These are phyloP conservation scores for Phytopythium kandeliae DNA, from an alignment of 352 stramenopile genomes.

Conservation along the genomic window DNA sequence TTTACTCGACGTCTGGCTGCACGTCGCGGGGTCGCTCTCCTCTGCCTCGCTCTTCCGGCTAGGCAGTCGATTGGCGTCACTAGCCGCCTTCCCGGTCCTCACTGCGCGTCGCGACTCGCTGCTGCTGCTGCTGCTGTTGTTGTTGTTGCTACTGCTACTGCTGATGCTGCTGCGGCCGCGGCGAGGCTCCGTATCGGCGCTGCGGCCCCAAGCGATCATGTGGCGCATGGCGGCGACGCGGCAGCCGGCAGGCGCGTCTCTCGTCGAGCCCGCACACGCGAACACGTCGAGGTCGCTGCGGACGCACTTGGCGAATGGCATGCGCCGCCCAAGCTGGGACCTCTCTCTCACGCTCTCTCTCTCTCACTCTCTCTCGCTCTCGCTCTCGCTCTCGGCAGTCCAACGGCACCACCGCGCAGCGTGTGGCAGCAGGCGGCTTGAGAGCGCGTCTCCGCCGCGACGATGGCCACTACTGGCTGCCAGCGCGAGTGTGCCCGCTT, in stretches of 20 bases:
- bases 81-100: constrained; percentile 1
- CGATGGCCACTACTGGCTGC: too few species aligned
- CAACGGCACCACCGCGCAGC: too few species aligned
- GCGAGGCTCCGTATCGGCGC: background rate
- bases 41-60: constrained; percentile 16
- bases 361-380: background rate
- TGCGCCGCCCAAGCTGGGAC: constrained; percentile 5
- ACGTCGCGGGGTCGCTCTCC: constrained; percentile 2
- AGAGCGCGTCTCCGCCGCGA: too few species aligned
- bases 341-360: background rate
- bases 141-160: constrained; percentile 6
- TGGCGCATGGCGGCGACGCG: constrained; percentile 27
- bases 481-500: too few species aligned
- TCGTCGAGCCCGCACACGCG: constrained; percentile 27
- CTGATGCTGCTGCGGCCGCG: too few species aligned
- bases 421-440: too few species aligned
- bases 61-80: constrained; percentile 11
- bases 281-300: constrained; percentile 44
- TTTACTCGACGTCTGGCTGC: background rate
- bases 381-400: too few species aligned
- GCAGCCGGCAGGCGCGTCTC: constrained; percentile 18
- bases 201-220: constrained; percentile 28
- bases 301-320: constrained; percentile 51
- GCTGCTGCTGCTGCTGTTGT: constrained; percentile 18
- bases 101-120: constrained; percentile 3